phyloP scores from a whole-genome alignment of 2,329 filamentous ascomycete genomes.

The Hypocreales sp. region DNA sequence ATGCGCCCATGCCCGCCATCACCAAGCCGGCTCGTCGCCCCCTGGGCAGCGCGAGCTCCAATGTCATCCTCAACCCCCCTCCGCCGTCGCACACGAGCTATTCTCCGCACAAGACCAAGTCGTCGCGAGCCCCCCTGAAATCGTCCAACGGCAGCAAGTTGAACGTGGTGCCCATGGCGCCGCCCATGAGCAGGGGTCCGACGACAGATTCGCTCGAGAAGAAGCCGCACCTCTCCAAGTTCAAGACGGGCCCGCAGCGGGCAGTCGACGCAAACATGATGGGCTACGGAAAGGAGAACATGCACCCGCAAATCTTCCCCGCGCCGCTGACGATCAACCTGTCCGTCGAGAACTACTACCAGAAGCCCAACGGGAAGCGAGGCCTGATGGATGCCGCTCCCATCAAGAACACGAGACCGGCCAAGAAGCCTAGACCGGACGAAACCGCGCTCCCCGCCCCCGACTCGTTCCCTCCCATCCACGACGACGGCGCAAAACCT shows the following conservation, averaged over 20 bases:
- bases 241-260: constrained; percentile 40
- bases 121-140: constrained; percentile 42
- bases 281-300: constrained; percentile 39
- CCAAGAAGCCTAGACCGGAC: constrained; percentile 54
- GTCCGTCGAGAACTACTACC: constrained; percentile 35
- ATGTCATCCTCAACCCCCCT: constrained; percentile 52
- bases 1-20: constrained; percentile 39
- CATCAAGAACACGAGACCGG: constrained; percentile 48
- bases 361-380: constrained; percentile 41
- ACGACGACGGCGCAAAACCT: constrained; percentile 81
- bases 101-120: constrained; percentile 55
- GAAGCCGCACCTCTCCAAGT: constrained; percentile 44
- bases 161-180: constrained; percentile 51
- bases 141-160: constrained; percentile 40
- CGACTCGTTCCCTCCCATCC: constrained; percentile 64
- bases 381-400: constrained; percentile 57
- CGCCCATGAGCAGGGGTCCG: constrained; percentile 37
- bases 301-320: constrained; percentile 33
- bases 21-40: constrained; percentile 31
- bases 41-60: constrained; percentile 36
- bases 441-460: constrained; percentile 46
- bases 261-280: constrained; percentile 26
- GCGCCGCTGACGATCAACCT: constrained; percentile 30
- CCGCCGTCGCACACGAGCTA: constrained; percentile 33
- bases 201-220: constrained; percentile 55